Evolutionary conservation across 495 filamentous ascomycete genomes (phyloP).

Genomic region (Aspergillus egyptiacus): DNA sequence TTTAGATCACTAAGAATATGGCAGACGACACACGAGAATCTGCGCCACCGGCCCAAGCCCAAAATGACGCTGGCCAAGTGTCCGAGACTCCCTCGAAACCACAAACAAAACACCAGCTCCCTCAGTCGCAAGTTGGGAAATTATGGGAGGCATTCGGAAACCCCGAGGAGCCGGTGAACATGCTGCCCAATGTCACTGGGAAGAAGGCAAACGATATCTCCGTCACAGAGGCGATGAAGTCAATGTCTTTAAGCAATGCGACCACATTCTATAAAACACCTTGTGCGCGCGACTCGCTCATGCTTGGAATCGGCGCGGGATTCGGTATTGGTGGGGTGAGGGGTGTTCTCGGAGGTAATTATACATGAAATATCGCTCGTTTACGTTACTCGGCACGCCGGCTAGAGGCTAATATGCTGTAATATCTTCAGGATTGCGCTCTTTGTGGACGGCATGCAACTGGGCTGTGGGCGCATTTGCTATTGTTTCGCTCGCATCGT

Average conservation of each 20-base stretch:
- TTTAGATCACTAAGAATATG: conserved; percentile 34
- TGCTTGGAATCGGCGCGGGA: conserved; percentile 75
- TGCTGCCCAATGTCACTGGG: conserved; percentile 41
- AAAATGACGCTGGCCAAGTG: conserved; percentile 17
- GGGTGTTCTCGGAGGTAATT: conserved; percentile 67
- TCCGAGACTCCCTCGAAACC: conserved; percentile 20
- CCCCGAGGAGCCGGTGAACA: conserved; percentile 46
- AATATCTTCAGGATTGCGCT: conserved; percentile 31
- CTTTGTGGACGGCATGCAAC: conserved; percentile 57
- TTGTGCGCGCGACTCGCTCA: conserved; percentile 73
- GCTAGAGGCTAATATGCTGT: conserved; percentile 6
- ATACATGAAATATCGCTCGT: background rate
- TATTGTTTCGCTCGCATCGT: conserved; percentile 55
- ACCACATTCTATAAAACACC: conserved; percentile 69
- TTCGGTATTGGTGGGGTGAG: conserved; percentile 66
- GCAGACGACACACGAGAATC: conserved; percentile 48
- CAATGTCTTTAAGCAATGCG: conserved; percentile 64
- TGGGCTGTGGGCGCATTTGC: conserved; percentile 79
- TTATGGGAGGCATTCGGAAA: conserved; percentile 48
- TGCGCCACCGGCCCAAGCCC: conserved; percentile 9
- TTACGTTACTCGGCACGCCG: background rate
- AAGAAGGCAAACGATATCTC: conserved; percentile 41
- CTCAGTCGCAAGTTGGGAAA: conserved; percentile 45
- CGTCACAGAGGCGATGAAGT: conserved; percentile 58
- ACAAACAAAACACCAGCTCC: conserved; percentile 36